Conservation (phyloP, 768 basidiomycete species). For the Arthromyces matolae region DNA sequence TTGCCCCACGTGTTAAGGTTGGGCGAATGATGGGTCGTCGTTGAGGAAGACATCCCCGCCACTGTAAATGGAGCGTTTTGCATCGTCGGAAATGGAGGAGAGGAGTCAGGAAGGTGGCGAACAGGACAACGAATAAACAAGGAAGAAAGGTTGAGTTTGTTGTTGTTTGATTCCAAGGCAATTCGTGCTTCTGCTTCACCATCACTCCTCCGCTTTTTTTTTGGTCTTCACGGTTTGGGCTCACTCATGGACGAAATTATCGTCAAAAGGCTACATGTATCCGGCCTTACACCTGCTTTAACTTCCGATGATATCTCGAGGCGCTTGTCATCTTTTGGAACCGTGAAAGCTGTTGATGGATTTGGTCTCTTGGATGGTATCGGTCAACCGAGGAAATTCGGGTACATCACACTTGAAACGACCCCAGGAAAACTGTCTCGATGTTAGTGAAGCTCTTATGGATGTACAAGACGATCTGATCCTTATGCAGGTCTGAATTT, state of each 20-base stretch:
- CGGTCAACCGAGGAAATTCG: conserved; percentile 68
- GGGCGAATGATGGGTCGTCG: conserved; percentile 40
- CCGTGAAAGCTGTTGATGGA: conserved; percentile 64
- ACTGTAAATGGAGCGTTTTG: conserved; percentile 49
- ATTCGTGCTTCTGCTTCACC: not conserved
- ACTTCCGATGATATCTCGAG: conserved; percentile 51
- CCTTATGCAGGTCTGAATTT: conserved; percentile 57
- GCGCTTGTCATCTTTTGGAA: conserved; percentile 64
- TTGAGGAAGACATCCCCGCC: conserved; percentile 57
- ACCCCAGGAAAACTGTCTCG: conserved; percentile 54
- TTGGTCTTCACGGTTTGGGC: not conserved
- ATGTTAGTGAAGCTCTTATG: conserved; percentile 43
- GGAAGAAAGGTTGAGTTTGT: not conserved
- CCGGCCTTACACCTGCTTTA: conserved; percentile 69
- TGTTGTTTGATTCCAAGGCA: not conserved
- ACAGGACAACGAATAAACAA: not conserved
- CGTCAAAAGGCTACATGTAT: conserved; percentile 67
- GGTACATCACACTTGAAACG: conserved; percentile 67
- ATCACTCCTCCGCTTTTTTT: not conserved
- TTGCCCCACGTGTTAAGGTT: conserved; percentile 51
- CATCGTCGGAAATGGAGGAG: conserved; percentile 24
- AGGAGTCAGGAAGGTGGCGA: not conserved
- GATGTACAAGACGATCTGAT: not conserved
- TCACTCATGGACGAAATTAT: conserved; percentile 19
- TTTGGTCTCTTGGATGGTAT: conserved; percentile 61